Base-by-base conservation (phyloP, 331 rosid genomes). In the Prunus yedoensis region DNA sequence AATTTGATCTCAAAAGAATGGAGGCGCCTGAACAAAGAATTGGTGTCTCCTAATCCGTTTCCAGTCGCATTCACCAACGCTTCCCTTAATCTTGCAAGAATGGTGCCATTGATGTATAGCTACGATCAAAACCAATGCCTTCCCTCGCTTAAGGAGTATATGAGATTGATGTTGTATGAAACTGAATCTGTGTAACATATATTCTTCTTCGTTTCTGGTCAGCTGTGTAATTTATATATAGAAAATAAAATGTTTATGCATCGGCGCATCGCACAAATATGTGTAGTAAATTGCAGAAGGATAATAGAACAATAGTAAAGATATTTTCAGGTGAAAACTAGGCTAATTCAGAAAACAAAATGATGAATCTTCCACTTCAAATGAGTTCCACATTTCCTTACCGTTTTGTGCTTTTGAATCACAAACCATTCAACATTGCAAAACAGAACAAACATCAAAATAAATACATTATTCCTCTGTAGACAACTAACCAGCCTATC, bases 11-110 rank as follows among this genome's bases (percentile, higher is more conserved):
- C 84, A 35, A 18, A 46, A 2, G 90, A 83, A 63, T 89, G 89
- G 95, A 88, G 81, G 78, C 50, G 41, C 10, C 90, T 88, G 1
- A 93, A 91, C 78, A 59, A 68, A 38, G 91, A 85, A 71, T 73
- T 79, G 46, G 20, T 89, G 4, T 69, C 2, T 20, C 72, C 83
- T 50, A 82, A 81, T n/a, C 61, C 61, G 54, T 82, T 91, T 50
- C 90, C 97, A 0, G 10, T 77, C 0, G 38, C 86, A 20, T 88
- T 93, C 68, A 66, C 54, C 0, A 80, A 75, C 15, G 47, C 88
- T 32, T 85, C 88, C 46, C 75, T 91, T 0, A 90, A 86, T 81
- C 61, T 79, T 51, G 83, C 95, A n/a, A 82, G 93, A 71, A 28
- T 76, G 74, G 77, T 81, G 1, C 78, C 80, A 4, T 16, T 81